Evolutionary conservation across 768 basidiomycete genomes (phyloP), one percentile per base, ranked within the genome.

Genomic region (Pleurotus pulmonarius): DNA sequence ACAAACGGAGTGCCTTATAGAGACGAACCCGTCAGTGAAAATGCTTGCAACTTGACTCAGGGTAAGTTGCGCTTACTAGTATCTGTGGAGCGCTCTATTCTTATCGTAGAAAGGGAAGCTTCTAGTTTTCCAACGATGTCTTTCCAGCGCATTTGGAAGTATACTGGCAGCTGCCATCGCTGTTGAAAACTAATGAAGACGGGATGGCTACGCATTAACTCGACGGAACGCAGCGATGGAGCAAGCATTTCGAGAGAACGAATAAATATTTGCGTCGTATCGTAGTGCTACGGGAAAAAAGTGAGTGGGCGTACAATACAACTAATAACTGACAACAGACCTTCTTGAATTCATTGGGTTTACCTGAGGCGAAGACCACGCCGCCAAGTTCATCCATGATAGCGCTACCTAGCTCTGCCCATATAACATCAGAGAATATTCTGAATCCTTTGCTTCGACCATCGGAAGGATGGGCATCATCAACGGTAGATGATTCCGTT

Each of bases 81-180:
- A 45, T 46, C 46, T 18, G 22, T 45, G 12, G 45, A 45, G 15
- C 22, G 54, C 29, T 80, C 78, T 20, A 86, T 65, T 43, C 70
- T 70, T 20, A 73, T 69, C 16, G 65, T 64, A 15, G 70, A 65
- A 12, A 98, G 71, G 2, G 73, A 70, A 11, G 87, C 86, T 71
- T 99, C 97, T 13, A 97, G 72, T 49, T 75, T 78, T 0, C 80
- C 73, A 0, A 94, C 84, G 51, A 96, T 90, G 65, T 97, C 96
- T 70, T 97, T 97, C 93, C 95, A 96, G 44, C 96, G 82, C 58
- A 99, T 75, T 65, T 99, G 97, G 69, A 96, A 98, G 67, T 98
- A 98, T 7, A 98, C 90, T 1, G 93, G 91, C 2, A 99, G 80
- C 67, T 98, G 97, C 95, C 97, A 99, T 37, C 94, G 82, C 58